A percentile compares a stretch with the other conserved stretches of the same genome.
Evolutionary conservation across 345 rosid genomes (phyloP).

Genomic region (Clarkia xantiana): DNA sequence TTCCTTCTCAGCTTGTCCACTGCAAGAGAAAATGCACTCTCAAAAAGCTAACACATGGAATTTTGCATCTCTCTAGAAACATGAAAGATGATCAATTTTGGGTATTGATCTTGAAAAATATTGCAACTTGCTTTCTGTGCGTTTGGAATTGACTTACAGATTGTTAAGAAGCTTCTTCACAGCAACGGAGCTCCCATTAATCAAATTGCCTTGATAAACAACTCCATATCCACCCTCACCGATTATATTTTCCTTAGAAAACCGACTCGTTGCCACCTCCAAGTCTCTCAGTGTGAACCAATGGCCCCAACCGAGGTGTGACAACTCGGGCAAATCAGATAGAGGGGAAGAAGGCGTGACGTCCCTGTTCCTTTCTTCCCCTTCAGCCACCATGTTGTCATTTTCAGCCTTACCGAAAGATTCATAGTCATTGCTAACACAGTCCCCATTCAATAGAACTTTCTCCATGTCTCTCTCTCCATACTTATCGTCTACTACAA

Average conservation of each 20-base stretch:
- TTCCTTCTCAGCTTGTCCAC: conserved; percentile 17
- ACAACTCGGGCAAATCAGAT: conserved; percentile 13
- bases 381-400: conserved; percentile 5
- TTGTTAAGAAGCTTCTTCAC: conserved; percentile 14
- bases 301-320: conserved; percentile 16
- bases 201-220: conserved; percentile 10
- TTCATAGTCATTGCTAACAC: conserved; percentile 12
- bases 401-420: conserved; percentile 12
- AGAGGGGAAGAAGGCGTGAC: conserved; percentile 10
- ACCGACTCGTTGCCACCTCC: conserved; percentile 12
- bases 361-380: conserved; percentile 2
- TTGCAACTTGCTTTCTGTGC: too few relatives aligned
- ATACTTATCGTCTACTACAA: conserved; percentile 5
- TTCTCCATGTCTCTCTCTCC: conserved; percentile 9
- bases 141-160: conserved; percentile 6
- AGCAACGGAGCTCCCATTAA: conserved; percentile 12
- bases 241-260: conserved; percentile 12
- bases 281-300: conserved; percentile 15
- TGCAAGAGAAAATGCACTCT: neutral
- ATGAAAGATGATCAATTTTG: too few relatives aligned
- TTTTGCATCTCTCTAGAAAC: neutral
- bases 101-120: too few relatives aligned
- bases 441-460: conserved; percentile 8
- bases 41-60: neutral
- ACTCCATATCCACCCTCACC: conserved; percentile 20